phyloP scores from a whole-genome alignment of 2,329 filamentous ascomycete genomes.

The Alternaria hordeiaustralica region DNA sequence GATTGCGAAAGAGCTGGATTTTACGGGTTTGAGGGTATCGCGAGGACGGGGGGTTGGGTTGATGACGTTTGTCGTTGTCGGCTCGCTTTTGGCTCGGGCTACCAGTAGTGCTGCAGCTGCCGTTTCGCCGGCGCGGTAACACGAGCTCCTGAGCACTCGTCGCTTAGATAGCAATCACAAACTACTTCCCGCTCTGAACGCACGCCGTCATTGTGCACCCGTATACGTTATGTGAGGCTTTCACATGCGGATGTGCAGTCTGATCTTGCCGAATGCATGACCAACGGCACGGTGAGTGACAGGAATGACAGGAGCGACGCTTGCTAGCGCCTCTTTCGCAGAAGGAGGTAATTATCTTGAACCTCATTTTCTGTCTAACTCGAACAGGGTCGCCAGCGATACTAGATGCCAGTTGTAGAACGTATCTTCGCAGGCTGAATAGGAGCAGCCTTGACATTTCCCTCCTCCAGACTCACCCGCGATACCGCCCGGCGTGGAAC shows the following conservation, averaged over 20 bases:
- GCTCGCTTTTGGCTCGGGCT: background rate
- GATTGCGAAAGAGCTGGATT: constrained; percentile 14
- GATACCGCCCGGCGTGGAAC: background rate
- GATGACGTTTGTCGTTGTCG: background rate
- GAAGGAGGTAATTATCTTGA: background rate
- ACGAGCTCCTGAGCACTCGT: background rate
- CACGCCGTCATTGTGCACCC: background rate
- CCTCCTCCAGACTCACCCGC: background rate
- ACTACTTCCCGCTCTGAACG: background rate
- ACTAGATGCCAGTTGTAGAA: background rate
- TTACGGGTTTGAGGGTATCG: constrained; percentile 16
- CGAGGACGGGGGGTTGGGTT: constrained; percentile 16
- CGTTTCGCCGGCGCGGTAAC: background rate
- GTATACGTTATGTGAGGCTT: background rate
- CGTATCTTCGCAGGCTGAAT: background rate
- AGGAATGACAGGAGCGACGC: background rate
- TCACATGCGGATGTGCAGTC: background rate
- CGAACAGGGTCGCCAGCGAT: background rate
- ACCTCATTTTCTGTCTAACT: background rate
- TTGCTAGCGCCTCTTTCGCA: background rate
- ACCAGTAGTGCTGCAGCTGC: background rate
- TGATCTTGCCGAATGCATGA: background rate
- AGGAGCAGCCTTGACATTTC: background rate
- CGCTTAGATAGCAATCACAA: background rate
- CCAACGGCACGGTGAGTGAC: background rate